Evolutionary conservation across 768 basidiomycete genomes (phyloP).

Genomic region (Chalciporus sphaerocephalus): DNA sequence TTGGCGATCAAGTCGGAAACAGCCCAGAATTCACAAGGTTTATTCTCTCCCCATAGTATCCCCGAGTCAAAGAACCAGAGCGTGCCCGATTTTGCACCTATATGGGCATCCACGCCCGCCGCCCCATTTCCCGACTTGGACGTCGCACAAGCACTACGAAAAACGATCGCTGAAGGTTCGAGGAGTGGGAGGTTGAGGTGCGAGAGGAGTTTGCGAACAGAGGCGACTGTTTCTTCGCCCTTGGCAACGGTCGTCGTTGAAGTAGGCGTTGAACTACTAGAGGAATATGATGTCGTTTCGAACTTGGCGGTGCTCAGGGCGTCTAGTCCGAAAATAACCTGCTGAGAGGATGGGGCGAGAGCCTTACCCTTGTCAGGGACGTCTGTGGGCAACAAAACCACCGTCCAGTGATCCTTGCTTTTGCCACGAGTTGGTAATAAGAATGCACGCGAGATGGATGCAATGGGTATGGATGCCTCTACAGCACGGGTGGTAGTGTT

Average conservation of each 20-base stretch:
- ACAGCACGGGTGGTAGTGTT: slow-evolving; percentile 46
- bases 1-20: slow-evolving; percentile 51
- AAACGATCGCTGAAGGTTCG: slow-evolving; percentile 48
- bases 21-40: slow-evolving; percentile 76
- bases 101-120: slow-evolving; percentile 65
- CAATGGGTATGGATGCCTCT: slow-evolving; percentile 50
- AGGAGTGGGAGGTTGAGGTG: slow-evolving; percentile 42
- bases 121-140: slow-evolving; percentile 38
- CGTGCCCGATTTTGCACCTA: slow-evolving; percentile 65
- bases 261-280: slow-evolving; percentile 16
- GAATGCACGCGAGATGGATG: slow-evolving; percentile 56
- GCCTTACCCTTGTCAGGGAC: slow-evolving; percentile 43
- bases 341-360: slow-evolving; percentile 36
- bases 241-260: slow-evolving; percentile 40
- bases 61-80: slow-evolving; percentile 70
- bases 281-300: slow-evolving; percentile 40
- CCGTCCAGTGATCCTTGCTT: slow-evolving; percentile 66
- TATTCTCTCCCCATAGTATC: slow-evolving; percentile 70
- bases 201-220: slow-evolving; percentile 49
- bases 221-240: slow-evolving; percentile 48
- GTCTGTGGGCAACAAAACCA: slow-evolving; percentile 59
- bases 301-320: slow-evolving; percentile 45
- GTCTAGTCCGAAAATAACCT: slow-evolving; percentile 71
- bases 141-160: slow-evolving; percentile 49
- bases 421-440: slow-evolving; percentile 73